Conservation (phyloP, 1,139 yeast genomes). For the Lodderomyces margitis region DNA sequence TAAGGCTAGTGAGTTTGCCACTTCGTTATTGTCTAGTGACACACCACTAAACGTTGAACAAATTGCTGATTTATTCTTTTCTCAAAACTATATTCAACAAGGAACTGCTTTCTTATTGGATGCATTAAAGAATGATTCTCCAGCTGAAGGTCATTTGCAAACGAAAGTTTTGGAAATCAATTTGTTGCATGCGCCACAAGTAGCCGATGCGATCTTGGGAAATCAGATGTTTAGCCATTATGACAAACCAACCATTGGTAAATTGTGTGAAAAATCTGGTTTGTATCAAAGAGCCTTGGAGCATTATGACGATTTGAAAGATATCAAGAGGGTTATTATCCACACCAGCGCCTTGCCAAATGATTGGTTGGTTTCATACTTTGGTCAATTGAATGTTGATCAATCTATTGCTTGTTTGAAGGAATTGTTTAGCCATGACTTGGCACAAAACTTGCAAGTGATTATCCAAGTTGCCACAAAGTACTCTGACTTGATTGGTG, state of each 20-base stretch:
- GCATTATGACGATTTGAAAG: constrained; percentile 91
- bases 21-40: constrained; percentile 67
- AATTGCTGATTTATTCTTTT: constrained; percentile 89
- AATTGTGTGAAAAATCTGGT: constrained; percentile 91
- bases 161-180: constrained; percentile 93
- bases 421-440: constrained; percentile 78
- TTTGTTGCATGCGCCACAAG: constrained; percentile 95
- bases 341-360: constrained; percentile 84
- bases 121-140: constrained; percentile 90
- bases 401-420: constrained; percentile 86
- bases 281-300: constrained; percentile 92
- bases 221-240: constrained; percentile 94
- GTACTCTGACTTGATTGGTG: constrained; percentile 91
- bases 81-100: constrained; percentile 93
- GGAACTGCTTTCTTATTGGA: constrained; percentile 98
- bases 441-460: constrained; percentile 87
- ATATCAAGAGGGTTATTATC: constrained; percentile 90
- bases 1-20: constrained; percentile 96
- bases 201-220: constrained; percentile 97
- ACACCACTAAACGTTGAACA: constrained; percentile 76
- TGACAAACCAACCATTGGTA: constrained; percentile 90
- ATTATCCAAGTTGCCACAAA: constrained; percentile 96
- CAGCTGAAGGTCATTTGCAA: constrained; percentile 95
- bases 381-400: constrained; percentile 92
- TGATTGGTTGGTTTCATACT: constrained; percentile 91